Conservation (phyloP, 2,329 filamentous ascomycete species). For the Verticillium longisporum region DNA sequence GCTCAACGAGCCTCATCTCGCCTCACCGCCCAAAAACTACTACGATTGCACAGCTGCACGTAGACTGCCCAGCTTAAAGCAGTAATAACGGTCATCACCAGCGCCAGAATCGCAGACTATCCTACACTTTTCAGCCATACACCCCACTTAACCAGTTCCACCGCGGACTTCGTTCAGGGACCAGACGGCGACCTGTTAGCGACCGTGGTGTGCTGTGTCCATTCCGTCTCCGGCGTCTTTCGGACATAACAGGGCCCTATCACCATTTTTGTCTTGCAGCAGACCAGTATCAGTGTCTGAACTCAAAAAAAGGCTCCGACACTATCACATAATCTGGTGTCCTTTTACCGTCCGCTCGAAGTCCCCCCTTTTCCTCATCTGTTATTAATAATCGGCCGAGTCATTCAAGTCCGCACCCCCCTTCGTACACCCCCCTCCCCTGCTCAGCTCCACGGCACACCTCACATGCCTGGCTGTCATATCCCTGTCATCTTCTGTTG, state of each 20-base stretch:
- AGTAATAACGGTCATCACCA: neutral
- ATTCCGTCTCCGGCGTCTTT: neutral
- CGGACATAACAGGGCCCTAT: constrained; percentile 1
- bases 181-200: neutral
- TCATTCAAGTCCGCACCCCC: neutral
- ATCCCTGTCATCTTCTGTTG: neutral
- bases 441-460: neutral
- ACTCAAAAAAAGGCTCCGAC: constrained; percentile 3
- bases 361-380: neutral
- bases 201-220: neutral
- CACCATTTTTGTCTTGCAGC: neutral
- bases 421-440: neutral
- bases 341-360: neutral
- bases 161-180: neutral
- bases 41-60: neutral
- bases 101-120: neutral
- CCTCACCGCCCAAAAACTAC: neutral
- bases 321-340: neutral
- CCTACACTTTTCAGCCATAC: neutral
- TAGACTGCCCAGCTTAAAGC: neutral
- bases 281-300: neutral
- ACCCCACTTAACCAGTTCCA: neutral
- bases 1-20: neutral
- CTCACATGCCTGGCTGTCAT: neutral
- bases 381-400: constrained; percentile 3